A percentile compares a stretch with the other conserved stretches of the same genome.
Conservation (phyloP, 176 grass and related monocot genomes). For the Panicum miliaceum region DNA sequence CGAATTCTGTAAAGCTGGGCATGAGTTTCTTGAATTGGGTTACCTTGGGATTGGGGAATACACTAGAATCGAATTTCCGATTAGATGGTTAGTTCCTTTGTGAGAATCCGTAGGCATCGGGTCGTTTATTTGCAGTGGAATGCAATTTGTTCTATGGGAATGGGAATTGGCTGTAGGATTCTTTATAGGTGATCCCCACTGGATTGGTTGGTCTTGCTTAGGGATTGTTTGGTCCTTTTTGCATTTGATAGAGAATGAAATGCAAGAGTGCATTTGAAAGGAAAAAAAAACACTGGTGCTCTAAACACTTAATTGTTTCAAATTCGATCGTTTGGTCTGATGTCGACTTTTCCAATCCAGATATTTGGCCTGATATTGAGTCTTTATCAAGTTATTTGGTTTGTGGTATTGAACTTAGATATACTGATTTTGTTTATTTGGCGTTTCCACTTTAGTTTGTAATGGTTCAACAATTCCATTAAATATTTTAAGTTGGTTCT, state of each 20-base stretch:
- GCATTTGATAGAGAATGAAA: slow-evolving; percentile 1
- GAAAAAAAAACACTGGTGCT: no score
- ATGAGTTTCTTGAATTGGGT: slow-evolving; percentile 23
- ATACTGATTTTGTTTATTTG: neutral
- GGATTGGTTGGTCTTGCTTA: neutral
- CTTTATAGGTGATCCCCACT: neutral
- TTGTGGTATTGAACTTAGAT: neutral
- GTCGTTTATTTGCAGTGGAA: neutral
- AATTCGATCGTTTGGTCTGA: neutral
- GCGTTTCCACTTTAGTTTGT: neutral
- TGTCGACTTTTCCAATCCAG: neutral
- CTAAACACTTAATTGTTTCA: slow-evolving; percentile 10
- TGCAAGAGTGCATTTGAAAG: neutral
- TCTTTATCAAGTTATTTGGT: neutral
- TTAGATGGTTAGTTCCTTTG: slow-evolving; percentile 15
- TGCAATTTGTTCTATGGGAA: neutral
- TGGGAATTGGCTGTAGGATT: neutral
- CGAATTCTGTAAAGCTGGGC: neutral
- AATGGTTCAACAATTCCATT: neutral
- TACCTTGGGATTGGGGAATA: slow-evolving; percentile 15
- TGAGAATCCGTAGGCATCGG: neutral
- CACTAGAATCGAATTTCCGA: neutral
- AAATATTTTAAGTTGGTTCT: slow-evolving; percentile 23
- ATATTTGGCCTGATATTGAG: neutral
- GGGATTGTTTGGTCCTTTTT: neutral